Percentiles rank a stretch among this genome's conserved stretches.
Evolutionary conservation across 192 early-diverging fungal species (phyloP).

Genomic region (Coemansia sp.): DNA sequence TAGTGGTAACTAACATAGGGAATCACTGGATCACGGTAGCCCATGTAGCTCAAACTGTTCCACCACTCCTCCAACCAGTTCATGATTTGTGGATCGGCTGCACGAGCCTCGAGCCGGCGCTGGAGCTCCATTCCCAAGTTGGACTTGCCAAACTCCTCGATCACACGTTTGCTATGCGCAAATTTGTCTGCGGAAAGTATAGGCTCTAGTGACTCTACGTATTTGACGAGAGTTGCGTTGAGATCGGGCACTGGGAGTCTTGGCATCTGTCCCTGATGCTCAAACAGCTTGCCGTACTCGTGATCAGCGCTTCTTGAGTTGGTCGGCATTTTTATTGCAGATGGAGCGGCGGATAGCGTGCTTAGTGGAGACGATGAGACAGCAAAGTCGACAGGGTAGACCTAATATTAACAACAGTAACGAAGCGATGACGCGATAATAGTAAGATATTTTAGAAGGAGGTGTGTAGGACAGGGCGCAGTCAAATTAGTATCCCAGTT

Average conservation of each 20-base stretch:
- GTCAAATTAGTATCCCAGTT: background rate
- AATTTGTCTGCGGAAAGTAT: conserved; percentile 67
- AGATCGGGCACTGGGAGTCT: conserved; percentile 88
- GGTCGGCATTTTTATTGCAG: conserved; percentile 5
- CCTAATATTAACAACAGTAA: background rate
- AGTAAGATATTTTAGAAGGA: background rate
- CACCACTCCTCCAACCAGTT: conserved; percentile 98
- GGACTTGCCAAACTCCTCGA: conserved; percentile 73
- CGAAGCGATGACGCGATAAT: background rate
- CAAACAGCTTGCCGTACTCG: conserved; percentile 61
- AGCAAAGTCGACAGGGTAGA: conserved; percentile 2
- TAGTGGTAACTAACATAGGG: conserved; percentile 96
- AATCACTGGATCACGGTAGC: conserved; percentile 95
- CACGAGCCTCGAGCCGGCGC: conserved; percentile 72
- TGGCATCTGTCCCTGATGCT: conserved; percentile 69
- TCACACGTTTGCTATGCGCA: conserved; percentile 62
- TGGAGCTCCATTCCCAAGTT: conserved; percentile 80
- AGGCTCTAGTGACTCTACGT: conserved; percentile 76
- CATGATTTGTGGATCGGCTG: conserved; percentile 63
- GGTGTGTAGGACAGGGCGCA: too few species aligned
- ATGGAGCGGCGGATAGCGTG: background rate
- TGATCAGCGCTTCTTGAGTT: conserved; percentile 7
- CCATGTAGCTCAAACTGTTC: conserved; percentile 91
- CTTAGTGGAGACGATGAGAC: background rate
- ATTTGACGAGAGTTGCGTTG: conserved; percentile 72